phyloP scores from a whole-genome alignment of 345 rosid genomes.

The Acer campestre region DNA sequence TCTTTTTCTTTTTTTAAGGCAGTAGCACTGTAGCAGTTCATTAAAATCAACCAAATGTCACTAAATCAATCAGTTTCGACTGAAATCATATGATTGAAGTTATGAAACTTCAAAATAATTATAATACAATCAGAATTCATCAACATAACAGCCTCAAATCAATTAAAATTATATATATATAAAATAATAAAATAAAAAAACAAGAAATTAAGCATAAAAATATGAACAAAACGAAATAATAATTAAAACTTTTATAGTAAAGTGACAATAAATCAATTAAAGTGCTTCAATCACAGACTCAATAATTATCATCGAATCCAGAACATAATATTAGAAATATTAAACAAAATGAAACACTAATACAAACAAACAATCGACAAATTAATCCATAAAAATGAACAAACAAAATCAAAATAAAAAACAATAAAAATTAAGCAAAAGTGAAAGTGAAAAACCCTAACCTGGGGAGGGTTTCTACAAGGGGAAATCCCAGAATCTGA shows the following conservation, averaged over 20 bases:
- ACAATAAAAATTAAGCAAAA: background rate
- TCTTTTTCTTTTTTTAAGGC: too few species aligned
- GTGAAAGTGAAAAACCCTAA: conserved; percentile 9
- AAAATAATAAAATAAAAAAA: background rate
- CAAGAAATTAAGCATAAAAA: background rate
- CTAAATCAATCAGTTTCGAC: background rate
- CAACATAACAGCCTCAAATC: background rate
- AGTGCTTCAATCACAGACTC: background rate
- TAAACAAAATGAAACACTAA: background rate
- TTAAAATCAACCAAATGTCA: conserved; percentile 2
- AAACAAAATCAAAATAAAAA: background rate
- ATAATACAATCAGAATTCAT: background rate
- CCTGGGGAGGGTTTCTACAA: conserved; percentile 44
- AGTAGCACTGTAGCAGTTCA: background rate
- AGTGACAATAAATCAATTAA: background rate
- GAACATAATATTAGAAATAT: background rate
- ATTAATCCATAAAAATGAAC: background rate
- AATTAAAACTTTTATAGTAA: background rate
- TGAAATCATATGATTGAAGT: background rate
- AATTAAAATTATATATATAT: background rate
- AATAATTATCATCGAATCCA: too few species aligned
- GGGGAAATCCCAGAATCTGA: conserved; percentile 46
- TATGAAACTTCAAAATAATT: background rate
- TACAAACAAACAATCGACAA: background rate
- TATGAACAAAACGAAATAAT: background rate